Evolutionary conservation across 306 rosid genomes (phyloP), one percentile per base, ranked within the genome.

Genomic region (Malus fusca): DNA sequence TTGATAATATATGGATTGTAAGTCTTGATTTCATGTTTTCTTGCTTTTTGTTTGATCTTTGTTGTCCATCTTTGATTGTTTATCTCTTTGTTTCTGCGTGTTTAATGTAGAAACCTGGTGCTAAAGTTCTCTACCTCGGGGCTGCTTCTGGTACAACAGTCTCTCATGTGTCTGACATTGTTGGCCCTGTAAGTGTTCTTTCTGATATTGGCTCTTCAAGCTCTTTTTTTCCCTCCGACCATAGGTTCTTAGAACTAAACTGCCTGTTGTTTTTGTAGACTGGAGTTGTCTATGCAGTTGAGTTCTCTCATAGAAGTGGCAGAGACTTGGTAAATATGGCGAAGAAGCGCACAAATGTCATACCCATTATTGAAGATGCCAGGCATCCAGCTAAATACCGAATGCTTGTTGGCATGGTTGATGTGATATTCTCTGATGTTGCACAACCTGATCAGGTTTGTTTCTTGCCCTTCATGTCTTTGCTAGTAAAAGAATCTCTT

Each of bases 381-480:
- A 96, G 99, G 40, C 96, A 96, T 85, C 99, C 97, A 13, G 85
- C 93, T 2, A 96, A 90, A 69, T 96, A 96, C 84, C 84, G 97
- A 66, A 90, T 90, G 97, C 80, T 96, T 73, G 93, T 96, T 64
- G 97, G 97, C 64, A 96, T 96, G 97, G 99, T 96, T n/a, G 99
- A 96, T 87, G 97, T 96, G 12, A 85, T 96, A 66, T 96, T 96
- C 87, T 92, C 99, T 48, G 99, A 96, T 84, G 99, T 95, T 82
- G 99, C 99, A 9, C 97, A 95, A 80, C 99, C 97, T 6, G 99
- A 95, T 85, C 99, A 92, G 99, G 99, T 95, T 40, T 80, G 81
- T 71, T 33, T 22, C 59, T 74, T 62, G 69, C 51, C 52, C 2
- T 5, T 19, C 48, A 46, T 5, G 11, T 78, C 4, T 44, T 46